Evolutionary conservation across 306 rosid species (phyloP).

Genomic region (Malus fusca): DNA sequence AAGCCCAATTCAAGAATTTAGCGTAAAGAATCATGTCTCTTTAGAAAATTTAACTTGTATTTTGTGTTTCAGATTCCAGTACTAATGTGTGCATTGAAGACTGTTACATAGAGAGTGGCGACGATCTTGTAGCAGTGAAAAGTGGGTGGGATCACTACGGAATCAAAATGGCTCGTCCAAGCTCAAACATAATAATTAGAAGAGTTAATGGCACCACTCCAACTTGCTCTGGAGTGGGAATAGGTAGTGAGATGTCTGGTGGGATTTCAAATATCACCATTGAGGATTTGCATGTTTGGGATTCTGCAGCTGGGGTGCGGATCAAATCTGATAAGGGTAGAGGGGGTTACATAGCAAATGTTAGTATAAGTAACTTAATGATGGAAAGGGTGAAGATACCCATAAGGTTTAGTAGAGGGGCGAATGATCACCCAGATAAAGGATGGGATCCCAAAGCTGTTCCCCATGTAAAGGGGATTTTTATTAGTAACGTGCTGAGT

Average conservation of each 20-base stretch:
- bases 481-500: constrained; percentile 52
- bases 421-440: constrained; percentile 78
- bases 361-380: constrained; percentile 46
- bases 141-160: constrained; percentile 99
- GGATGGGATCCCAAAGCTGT: constrained; percentile 87
- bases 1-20: background rate
- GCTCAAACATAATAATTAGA: constrained; percentile 71
- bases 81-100: constrained; percentile 77
- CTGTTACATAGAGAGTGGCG: constrained; percentile 95
- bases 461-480: constrained; percentile 60
- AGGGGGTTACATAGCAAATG: constrained; percentile 70
- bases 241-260: constrained; percentile 98
- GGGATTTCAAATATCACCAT: constrained; percentile 72
- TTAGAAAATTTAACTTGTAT: constrained; percentile 8
- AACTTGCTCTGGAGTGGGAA: constrained; percentile 90
- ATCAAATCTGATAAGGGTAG: constrained; percentile 82
- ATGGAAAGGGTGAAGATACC: constrained; percentile 86
- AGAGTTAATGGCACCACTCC: constrained; percentile 93
- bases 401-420: constrained; percentile 78
- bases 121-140: constrained; percentile 88
- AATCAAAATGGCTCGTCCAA: constrained; percentile 57
- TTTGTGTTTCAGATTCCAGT: constrained; percentile 61
- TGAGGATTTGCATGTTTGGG: constrained; percentile 77
- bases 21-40: background rate
- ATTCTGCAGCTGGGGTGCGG: constrained; percentile 82